Evolutionary conservation across 2,329 filamentous ascomycete species (phyloP), one percentile per base, ranked within the genome.

Genomic region (Claviceps digitariae): DNA sequence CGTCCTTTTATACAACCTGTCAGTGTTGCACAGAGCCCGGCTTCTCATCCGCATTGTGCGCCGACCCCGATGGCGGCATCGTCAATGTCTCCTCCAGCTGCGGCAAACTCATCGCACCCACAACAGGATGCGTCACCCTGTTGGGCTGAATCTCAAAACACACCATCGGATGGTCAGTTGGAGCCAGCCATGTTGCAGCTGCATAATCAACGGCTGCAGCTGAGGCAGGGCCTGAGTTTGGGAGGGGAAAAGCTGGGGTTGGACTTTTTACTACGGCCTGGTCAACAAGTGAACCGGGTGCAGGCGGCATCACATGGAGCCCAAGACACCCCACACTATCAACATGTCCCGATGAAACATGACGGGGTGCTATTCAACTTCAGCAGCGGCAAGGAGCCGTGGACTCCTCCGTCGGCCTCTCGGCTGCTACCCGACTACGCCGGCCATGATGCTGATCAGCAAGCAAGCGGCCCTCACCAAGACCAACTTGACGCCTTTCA

Each of bases 181-280:
- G 47, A 54, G 5, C 54, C 59, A 15, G 52, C 58, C 31, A 57
- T 53, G 23, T 51, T 34, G 6, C 63, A 66, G 55, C 64, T 71
- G 52, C 72, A 65, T 57, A 76, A 75, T 61, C 77, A 78, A 59
- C 71, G 72, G 7, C 69, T 75, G 31, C 72, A 74, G 21, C 68
- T 75, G 50, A 65, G 72, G 20, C 79, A 83, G 54, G 76, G 75
- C 41, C 64, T 86, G 1, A 78, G 84, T 41, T 69, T 86, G 54
- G 76, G 77, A 2, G 72, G 77, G 1, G 86, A 90, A 62, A 77
- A 82, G 48, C 73, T 90, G 9, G 84, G 82, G 6, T 77, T 93
- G 34, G 84, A 83, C 54, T 90, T 90, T 59, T 72, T 93, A 2
- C 74, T 91, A 1, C 81, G 46, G 31, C 57, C 51, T 6, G 54